Percentiles rank a stretch among this genome's conserved stretches.
Conservation (phyloP, 805 yeast species). For the Scheffersomyces ergatensis region DNA sequence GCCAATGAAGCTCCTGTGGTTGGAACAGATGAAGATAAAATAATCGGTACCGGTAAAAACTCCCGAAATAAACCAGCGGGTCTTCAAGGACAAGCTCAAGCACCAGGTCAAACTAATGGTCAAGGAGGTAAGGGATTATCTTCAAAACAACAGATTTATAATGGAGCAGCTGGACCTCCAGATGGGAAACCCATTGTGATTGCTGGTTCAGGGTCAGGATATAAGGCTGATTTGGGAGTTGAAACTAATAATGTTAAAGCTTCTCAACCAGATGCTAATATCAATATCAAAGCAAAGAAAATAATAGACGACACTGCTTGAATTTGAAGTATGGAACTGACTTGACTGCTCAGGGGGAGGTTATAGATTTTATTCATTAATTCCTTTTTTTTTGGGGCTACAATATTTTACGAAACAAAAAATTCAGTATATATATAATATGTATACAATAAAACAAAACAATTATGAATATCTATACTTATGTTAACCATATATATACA, state of each 20-base stretch:
- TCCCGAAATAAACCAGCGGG: conserved; percentile 4
- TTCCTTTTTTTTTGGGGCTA: no score
- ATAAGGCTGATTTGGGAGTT: background rate
- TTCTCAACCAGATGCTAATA: background rate
- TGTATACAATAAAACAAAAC: no score
- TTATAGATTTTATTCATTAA: no score
- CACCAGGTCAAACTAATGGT: background rate
- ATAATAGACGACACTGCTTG: background rate
- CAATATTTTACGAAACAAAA: no score
- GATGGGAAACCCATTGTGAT: background rate
- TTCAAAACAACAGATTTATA: background rate
- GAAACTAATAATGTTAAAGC: background rate
- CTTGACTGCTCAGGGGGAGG: background rate
- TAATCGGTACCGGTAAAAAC: conserved; percentile 19
- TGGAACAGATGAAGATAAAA: conserved; percentile 35
- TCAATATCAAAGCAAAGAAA: background rate
- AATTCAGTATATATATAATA: no score
- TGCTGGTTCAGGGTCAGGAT: background rate
- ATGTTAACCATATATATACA: no score
- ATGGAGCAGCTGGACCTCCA: background rate
- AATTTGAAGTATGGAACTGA: no score
- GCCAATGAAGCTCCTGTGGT: conserved; percentile 45
- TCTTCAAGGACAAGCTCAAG: no score
- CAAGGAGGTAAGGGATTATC: background rate
- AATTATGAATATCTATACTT: no score